phyloP scores from a whole-genome alignment of 208 protist genomes.

The Balamuthia mandrillaris region DNA sequence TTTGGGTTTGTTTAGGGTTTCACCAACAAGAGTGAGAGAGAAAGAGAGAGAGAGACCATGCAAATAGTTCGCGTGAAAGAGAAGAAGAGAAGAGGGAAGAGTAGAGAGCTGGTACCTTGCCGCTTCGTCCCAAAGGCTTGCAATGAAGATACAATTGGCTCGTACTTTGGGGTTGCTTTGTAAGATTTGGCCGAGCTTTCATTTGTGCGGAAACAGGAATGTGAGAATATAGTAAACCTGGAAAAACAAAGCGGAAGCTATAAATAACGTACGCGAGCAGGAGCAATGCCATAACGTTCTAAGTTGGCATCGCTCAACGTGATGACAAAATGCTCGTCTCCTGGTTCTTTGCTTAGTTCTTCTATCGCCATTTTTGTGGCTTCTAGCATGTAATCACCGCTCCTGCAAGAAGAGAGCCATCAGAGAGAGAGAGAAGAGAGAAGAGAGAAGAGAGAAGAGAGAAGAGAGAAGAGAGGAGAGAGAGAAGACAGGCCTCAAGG shows the following conservation, averaged over 20 bases:
- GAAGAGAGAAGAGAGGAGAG: no score
- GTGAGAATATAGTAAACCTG: neutral
- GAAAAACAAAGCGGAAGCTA: neutral
- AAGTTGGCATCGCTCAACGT: constrained; percentile 90
- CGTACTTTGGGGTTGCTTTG: constrained; percentile 73
- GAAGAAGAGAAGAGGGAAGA: no score
- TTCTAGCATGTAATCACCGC: constrained; percentile 52
- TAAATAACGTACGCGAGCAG: neutral
- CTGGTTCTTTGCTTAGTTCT: constrained; percentile 67
- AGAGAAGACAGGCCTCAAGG: no score
- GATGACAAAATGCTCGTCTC: constrained; percentile 87
- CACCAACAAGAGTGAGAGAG: neutral
- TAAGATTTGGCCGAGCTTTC: constrained; percentile 74
- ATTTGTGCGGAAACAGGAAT: neutral
- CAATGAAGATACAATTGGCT: constrained; percentile 82
- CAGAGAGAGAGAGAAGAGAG: constrained; percentile 79
- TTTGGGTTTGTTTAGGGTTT: no score
- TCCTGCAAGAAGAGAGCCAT: constrained; percentile 7
- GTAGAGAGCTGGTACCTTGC: no score
- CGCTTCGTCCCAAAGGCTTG: constrained; percentile 75
- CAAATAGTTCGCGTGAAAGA: neutral
- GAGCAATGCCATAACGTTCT: constrained; percentile 81
- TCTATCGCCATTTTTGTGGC: constrained; percentile 14
- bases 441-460: no score
- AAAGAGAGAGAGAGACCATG: neutral